These are phyloP conservation scores for Mallotus repandus DNA, from an alignment of 441 rosid genomes.

Conservation along the genomic window DNA sequence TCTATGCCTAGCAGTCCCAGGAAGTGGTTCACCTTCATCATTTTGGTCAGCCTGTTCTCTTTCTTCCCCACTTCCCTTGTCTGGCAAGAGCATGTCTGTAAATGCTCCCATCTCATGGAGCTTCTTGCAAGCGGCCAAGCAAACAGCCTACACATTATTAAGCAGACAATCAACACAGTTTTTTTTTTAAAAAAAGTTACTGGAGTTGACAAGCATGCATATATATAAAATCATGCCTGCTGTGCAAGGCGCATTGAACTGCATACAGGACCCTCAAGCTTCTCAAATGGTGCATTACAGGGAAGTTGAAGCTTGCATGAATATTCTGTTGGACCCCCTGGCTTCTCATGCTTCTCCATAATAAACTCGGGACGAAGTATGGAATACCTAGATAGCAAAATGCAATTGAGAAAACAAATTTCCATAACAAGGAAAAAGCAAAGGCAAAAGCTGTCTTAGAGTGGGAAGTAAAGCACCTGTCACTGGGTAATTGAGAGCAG, in stretches of 20 bases:
- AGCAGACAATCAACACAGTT: slow-evolving; percentile 25
- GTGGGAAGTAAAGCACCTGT: slow-evolving; percentile 53
- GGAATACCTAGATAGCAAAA: slow-evolving; percentile 62
- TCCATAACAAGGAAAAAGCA: slow-evolving; percentile 12
- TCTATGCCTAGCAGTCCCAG: slow-evolving; percentile 98
- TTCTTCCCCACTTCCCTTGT: slow-evolving; percentile 95
- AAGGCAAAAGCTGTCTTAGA: slow-evolving; percentile 2
- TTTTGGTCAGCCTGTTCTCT: slow-evolving; percentile 72
- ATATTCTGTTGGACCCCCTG: slow-evolving; percentile 86
- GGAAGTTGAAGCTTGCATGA: slow-evolving; percentile 99
- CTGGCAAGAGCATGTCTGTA: slow-evolving; percentile 98
- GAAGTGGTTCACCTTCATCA: slow-evolving; percentile 96
- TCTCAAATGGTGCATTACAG: slow-evolving; percentile 97
- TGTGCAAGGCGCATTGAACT: slow-evolving; percentile 97
- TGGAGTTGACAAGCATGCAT: slow-evolving; percentile 9
- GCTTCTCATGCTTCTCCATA: slow-evolving; percentile 90
- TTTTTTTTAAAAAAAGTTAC: not conserved
- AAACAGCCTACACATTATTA: slow-evolving; percentile 72
- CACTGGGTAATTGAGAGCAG: slow-evolving; percentile 99
- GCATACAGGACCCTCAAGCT: slow-evolving; percentile 93
- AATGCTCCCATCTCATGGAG: slow-evolving; percentile 99
- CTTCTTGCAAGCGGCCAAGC: slow-evolving; percentile 99
- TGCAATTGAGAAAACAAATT: slow-evolving; percentile 14
- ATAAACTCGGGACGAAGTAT: slow-evolving; percentile 96
- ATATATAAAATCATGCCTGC: slow-evolving; percentile 52